Conservation (phyloP, 2,329 filamentous ascomycete species). For the Xylaria sp. region DNA sequence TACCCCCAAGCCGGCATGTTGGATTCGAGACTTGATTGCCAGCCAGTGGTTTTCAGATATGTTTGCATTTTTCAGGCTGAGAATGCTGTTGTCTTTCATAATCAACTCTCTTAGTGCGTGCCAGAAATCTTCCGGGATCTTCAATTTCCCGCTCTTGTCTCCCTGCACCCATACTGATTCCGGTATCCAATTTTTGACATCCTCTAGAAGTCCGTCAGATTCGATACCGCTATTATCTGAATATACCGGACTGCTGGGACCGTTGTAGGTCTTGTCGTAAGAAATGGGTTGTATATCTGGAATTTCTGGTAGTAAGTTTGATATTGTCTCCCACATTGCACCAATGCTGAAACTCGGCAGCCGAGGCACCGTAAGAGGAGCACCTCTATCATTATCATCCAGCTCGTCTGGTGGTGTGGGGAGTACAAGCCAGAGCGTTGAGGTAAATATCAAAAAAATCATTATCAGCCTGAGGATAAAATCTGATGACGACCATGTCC, state of each 20-base stretch:
- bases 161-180: conserved; percentile 65
- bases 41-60: conserved; percentile 60
- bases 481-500: background rate
- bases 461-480: background rate
- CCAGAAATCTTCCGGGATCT: conserved; percentile 72
- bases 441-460: conserved; percentile 14
- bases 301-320: conserved; percentile 21
- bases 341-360: conserved; percentile 10
- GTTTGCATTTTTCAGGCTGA: conserved; percentile 57
- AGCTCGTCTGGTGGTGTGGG: conserved; percentile 1
- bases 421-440: conserved; percentile 14
- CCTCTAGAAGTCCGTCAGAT: conserved; percentile 44
- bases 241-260: too few species aligned
- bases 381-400: background rate
- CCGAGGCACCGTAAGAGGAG: background rate
- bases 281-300: conserved; percentile 1
- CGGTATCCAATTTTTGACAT: conserved; percentile 63
- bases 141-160: conserved; percentile 60
- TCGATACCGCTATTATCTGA: background rate
- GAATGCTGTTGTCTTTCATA: conserved; percentile 57
- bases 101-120: conserved; percentile 68
- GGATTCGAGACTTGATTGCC: conserved; percentile 56
- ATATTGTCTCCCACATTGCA: conserved; percentile 20
- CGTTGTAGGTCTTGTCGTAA: background rate
- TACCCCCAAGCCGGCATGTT: conserved; percentile 45